Evolutionary conservation across 768 basidiomycete species (phyloP).

Genomic region (Leucosporidium yakuticum): DNA sequence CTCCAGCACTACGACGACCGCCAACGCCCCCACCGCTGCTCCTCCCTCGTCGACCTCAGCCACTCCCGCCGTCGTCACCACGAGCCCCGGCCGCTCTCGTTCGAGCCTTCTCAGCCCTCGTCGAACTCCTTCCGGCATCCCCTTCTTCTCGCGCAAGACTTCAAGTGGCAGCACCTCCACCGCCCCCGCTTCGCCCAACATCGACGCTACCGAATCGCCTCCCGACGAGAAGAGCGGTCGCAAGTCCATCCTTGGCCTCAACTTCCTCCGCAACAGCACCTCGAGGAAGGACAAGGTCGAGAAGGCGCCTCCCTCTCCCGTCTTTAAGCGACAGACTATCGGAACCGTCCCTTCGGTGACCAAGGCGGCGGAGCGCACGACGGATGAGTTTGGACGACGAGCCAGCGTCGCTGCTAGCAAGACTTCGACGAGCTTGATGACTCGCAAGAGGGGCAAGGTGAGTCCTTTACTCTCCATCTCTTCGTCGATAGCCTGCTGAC

Average conservation of each 20-base stretch:
- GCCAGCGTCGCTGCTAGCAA: conserved; percentile 55
- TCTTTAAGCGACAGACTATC: conserved; percentile 13
- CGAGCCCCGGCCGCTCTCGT: conserved; percentile 27
- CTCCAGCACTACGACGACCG: conserved; percentile 15
- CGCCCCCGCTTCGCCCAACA: conserved; percentile 54
- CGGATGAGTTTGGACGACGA: conserved; percentile 35
- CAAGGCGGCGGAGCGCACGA: not conserved
- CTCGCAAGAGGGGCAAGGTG: conserved; percentile 86
- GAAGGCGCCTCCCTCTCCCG: conserved; percentile 19
- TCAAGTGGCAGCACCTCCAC: conserved; percentile 50
- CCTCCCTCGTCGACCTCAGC: conserved; percentile 24
- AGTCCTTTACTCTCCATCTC: conserved; percentile 27
- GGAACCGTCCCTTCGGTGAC: conserved; percentile 10
- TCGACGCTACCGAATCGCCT: conserved; percentile 30
- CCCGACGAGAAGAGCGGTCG: conserved; percentile 35
- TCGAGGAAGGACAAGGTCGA: conserved; percentile 32
- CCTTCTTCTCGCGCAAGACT: conserved; percentile 86
- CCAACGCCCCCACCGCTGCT: conserved; percentile 22
- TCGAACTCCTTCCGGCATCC: conserved; percentile 80
- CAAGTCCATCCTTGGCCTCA: conserved; percentile 41
- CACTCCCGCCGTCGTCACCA: conserved; percentile 20
- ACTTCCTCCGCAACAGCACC: conserved; percentile 34
- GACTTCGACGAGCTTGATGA: conserved; percentile 69
- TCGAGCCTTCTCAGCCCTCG: conserved; percentile 51
- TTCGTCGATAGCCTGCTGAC: not conserved